Percentiles rank a stretch among this genome's conserved stretches.
These are phyloP conservation scores for Mycena maculata DNA, from an alignment of 768 basidiomycete genomes.

Conservation along the genomic window DNA sequence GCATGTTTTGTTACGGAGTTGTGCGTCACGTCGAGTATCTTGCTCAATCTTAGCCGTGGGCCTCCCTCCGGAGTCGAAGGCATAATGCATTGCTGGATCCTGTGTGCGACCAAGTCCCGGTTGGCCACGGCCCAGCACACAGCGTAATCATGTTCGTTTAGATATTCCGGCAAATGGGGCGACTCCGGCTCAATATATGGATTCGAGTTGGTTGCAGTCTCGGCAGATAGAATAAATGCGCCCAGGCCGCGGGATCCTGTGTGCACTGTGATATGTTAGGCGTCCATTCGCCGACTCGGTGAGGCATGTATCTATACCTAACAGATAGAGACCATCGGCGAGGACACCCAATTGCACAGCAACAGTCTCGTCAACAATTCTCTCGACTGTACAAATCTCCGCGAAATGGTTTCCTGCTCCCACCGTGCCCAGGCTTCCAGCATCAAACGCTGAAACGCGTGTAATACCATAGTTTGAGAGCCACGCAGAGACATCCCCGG, in stretches of 20 bases:
- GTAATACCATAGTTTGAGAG: slow-evolving; percentile 46
- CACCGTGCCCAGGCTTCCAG: slow-evolving; percentile 47
- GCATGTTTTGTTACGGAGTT: slow-evolving; percentile 49
- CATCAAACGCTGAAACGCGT: slow-evolving; percentile 44
- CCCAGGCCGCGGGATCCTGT: slow-evolving; percentile 54
- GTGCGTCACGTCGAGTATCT: slow-evolving; percentile 52
- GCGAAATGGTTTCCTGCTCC: slow-evolving; percentile 55
- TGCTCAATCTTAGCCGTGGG: slow-evolving; percentile 8
- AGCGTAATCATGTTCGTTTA: slow-evolving; percentile 50
- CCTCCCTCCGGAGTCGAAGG: slow-evolving; percentile 15
- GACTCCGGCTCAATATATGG: slow-evolving; percentile 48
- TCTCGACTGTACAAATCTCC: slow-evolving; percentile 49
- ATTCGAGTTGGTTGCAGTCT: slow-evolving; percentile 47
- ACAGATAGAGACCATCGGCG: slow-evolving; percentile 43
- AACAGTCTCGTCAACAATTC: slow-evolving; percentile 42
- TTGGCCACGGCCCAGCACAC: slow-evolving; percentile 53
- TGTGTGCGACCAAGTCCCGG: slow-evolving; percentile 52
- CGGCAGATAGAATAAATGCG: slow-evolving; percentile 43
- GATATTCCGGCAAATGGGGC: slow-evolving; percentile 43
- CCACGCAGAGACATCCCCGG: slow-evolving; percentile 48
- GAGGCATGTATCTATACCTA: slow-evolving; percentile 36
- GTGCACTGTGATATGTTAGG: slow-evolving; percentile 42
- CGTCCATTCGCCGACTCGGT: not conserved
- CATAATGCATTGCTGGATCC: slow-evolving; percentile 47
- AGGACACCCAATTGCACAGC: slow-evolving; percentile 40